A percentile compares a stretch with the other conserved stretches of the same genome.
phyloP scores from a whole-genome alignment of 164 flowering plant species.

The Liriodendron chinense region DNA sequence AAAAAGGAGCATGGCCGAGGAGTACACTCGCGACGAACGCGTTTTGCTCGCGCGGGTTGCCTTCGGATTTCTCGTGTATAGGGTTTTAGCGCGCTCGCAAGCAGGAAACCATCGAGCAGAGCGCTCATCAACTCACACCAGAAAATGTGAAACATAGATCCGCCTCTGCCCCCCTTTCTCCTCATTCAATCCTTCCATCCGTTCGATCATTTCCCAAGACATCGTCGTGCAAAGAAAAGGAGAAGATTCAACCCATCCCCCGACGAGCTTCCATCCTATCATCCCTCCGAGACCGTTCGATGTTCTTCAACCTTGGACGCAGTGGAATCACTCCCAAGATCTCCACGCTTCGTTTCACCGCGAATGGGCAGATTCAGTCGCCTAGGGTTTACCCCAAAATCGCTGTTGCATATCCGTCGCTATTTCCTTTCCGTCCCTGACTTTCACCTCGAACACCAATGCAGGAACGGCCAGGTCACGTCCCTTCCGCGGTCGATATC shows the following conservation, averaged over 20 bases:
- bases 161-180: background rate
- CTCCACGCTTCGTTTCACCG: background rate
- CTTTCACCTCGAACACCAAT: background rate
- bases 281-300: background rate
- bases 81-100: no score
- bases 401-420: slow-evolving; percentile 5
- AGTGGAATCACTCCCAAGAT: background rate
- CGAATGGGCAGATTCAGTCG: slow-evolving; percentile 12
- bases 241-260: background rate
- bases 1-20: no score
- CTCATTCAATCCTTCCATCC: background rate
- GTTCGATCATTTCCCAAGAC: background rate
- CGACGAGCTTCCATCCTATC: background rate
- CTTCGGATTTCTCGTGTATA: no score
- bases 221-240: background rate
- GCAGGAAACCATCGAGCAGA: background rate
- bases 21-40: no score
- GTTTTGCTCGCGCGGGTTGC: no score
- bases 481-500: background rate
- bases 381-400: slow-evolving; percentile 4
- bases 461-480: background rate
- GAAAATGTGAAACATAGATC: background rate
- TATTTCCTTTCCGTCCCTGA: background rate
- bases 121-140: background rate
- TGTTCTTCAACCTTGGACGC: background rate